Percentiles rank a stretch among this genome's conserved stretches.
phyloP scores from a whole-genome alignment of 23 red algal genomes.

The Cyanidioschyzon merolae region DNA sequence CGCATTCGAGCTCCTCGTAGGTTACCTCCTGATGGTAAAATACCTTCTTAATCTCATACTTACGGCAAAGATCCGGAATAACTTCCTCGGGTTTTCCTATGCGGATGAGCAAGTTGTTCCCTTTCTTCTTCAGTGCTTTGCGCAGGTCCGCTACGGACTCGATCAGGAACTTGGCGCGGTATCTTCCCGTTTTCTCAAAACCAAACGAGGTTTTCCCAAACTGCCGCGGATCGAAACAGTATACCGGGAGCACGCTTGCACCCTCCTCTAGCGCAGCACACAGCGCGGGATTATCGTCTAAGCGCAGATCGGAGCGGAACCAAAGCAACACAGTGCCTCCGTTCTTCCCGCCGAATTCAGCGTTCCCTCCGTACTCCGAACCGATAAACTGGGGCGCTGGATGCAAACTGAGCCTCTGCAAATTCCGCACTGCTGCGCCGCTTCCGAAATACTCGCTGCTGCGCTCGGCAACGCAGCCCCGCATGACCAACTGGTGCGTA shows the following conservation, averaged over 20 bases:
- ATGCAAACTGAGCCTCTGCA: background rate
- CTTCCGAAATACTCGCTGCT: background rate
- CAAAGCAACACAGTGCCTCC: slow-evolving; percentile 57
- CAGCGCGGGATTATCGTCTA: slow-evolving; percentile 91
- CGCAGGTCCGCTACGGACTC: slow-evolving; percentile 57
- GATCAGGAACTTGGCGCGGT: slow-evolving; percentile 76
- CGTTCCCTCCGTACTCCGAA: background rate
- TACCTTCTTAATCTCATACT: slow-evolving; percentile 32
- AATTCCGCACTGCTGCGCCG: background rate
- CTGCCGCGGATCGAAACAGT: slow-evolving; percentile 81
- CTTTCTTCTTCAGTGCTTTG: slow-evolving; percentile 26
- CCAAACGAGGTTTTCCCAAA: slow-evolving; percentile 84
- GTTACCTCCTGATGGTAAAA: slow-evolving; percentile 75
- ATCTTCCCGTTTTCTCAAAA: slow-evolving; percentile 75
- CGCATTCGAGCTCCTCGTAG: slow-evolving; percentile 42
- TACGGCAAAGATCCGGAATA: slow-evolving; percentile 40
- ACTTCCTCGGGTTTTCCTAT: slow-evolving; percentile 61
- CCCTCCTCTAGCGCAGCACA: slow-evolving; percentile 46
- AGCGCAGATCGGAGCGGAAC: slow-evolving; percentile 75
- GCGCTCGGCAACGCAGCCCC: background rate
- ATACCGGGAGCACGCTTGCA: slow-evolving; percentile 43
- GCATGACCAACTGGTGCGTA: background rate
- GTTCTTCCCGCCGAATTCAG: background rate
- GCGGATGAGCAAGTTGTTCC: slow-evolving; percentile 72
- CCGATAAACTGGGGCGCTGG: background rate